Conservation (phyloP, 2,329 filamentous ascomycete species). For the Aspergillus udagawae region DNA sequence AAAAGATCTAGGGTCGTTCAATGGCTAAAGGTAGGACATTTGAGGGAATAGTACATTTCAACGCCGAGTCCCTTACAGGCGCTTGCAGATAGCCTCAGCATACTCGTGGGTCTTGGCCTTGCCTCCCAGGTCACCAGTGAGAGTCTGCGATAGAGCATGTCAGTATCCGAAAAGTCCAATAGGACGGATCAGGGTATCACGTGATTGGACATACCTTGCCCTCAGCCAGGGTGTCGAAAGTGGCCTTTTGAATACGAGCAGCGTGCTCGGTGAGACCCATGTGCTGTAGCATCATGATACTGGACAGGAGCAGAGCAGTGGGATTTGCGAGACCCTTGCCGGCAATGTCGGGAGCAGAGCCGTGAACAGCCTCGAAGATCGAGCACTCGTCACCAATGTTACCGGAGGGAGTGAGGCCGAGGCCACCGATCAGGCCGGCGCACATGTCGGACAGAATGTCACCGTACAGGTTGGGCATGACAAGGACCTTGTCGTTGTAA, state of each 20-base stretch:
- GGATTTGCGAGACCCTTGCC: conserved; percentile 96
- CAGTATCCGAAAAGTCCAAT: conserved; percentile 1
- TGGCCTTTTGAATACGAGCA: conserved; percentile 83
- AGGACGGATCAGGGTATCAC: not conserved
- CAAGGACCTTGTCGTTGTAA: conserved; percentile 99
- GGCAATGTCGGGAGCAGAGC: conserved; percentile 92
- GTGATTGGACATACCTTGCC: conserved; percentile 62
- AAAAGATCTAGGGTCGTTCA: conserved; percentile 37
- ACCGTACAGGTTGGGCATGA: conserved; percentile 97
- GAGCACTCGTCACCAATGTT: conserved; percentile 99
- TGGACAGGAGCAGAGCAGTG: conserved; percentile 88
- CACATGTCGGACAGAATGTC: conserved; percentile 99
- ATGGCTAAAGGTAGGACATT: conserved; percentile 28
- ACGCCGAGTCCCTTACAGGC: conserved; percentile 42
- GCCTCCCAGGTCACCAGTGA: conserved; percentile 94
- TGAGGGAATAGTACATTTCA: conserved; percentile 35
- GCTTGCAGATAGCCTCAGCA: conserved; percentile 81
- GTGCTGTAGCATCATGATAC: conserved; percentile 99
- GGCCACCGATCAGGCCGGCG: conserved; percentile 94
- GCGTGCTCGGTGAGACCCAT: conserved; percentile 89
- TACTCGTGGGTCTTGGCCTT: conserved; percentile 96
- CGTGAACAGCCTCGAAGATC: conserved; percentile 99
- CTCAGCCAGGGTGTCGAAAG: conserved; percentile 91
- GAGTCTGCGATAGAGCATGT: conserved; percentile 44
- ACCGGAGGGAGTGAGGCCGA: conserved; percentile 93